These are phyloP conservation scores for Vicia sativa DNA, from an alignment of 306 rosid genomes.

Conservation along the genomic window DNA sequence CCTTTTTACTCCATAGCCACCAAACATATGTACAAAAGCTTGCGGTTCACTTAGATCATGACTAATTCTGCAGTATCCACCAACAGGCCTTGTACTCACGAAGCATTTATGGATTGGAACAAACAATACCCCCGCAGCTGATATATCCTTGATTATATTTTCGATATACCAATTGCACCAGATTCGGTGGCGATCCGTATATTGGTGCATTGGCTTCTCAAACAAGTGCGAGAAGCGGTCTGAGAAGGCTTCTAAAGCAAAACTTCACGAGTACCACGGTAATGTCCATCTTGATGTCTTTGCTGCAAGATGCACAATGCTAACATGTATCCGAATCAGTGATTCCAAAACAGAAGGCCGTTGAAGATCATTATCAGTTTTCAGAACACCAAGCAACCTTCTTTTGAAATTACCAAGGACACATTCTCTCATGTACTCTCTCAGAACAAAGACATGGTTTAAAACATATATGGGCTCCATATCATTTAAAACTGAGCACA, in stretches of 20 bases:
- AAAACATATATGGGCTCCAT: slow-evolving; percentile 98
- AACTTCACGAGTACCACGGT: slow-evolving; percentile 97
- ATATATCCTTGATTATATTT: slow-evolving; percentile 84
- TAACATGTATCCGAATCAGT: slow-evolving; percentile 75
- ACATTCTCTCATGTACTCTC: slow-evolving; percentile 99
- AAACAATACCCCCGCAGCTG: slow-evolving; percentile 95
- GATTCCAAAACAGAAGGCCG: slow-evolving; percentile 92
- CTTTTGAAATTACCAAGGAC: slow-evolving; percentile 96
- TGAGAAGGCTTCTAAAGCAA: slow-evolving; percentile 84
- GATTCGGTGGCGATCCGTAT: slow-evolving; percentile 88
- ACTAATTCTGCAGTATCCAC: slow-evolving; percentile 98
- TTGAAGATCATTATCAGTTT: slow-evolving; percentile 95
- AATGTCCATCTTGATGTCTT: slow-evolving; percentile 96
- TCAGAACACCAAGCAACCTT: slow-evolving; percentile 89
- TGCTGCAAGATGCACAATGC: slow-evolving; percentile 92
- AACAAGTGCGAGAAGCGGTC: slow-evolving; percentile 91
- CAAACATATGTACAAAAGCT: slow-evolving; percentile 87
- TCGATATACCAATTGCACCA: slow-evolving; percentile 96
- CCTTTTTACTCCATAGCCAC: slow-evolving; percentile 97
- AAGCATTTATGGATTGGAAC: slow-evolving; percentile 90
- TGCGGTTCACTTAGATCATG: slow-evolving; percentile 83
- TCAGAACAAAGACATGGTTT: slow-evolving; percentile 88
- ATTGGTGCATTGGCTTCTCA: slow-evolving; percentile 85
- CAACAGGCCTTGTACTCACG: slow-evolving; percentile 97
- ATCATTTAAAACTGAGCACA: slow-evolving; percentile 95